phyloP scores from a whole-genome alignment of 495 filamentous ascomycete species.

The Chaetomidium leptoderma region DNA sequence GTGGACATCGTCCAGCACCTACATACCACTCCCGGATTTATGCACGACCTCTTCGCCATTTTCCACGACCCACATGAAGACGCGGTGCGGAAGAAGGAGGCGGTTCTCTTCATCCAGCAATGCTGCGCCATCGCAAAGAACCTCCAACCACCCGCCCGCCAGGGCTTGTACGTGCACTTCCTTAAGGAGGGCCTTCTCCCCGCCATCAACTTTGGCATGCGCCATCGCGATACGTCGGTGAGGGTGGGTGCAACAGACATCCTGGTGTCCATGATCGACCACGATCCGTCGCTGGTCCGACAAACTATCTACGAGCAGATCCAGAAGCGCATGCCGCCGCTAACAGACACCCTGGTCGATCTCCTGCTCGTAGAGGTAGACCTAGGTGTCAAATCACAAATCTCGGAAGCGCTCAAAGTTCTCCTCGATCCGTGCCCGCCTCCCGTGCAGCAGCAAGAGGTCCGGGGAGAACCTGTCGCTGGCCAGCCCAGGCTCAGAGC shows the following conservation, averaged over 20 bases:
- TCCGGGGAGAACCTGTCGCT: conserved; percentile 57
- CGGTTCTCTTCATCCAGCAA: conserved; percentile 93
- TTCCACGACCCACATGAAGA: conserved; percentile 64
- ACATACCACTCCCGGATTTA: conserved; percentile 69
- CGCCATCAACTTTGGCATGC: conserved; percentile 88
- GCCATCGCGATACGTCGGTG: conserved; percentile 75
- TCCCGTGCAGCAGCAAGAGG: conserved; percentile 45
- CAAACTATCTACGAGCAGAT: conserved; percentile 88
- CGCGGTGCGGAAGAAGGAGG: conserved; percentile 78
- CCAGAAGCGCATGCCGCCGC: conserved; percentile 74
- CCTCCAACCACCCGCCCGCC: conserved; percentile 73
- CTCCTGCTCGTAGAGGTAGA: conserved; percentile 86
- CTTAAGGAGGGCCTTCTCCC: conserved; percentile 79
- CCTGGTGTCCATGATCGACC: conserved; percentile 88
- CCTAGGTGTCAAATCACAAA: conserved; percentile 90
- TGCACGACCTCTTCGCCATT: conserved; percentile 86
- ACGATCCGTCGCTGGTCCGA: conserved; percentile 91
- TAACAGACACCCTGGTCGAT: conserved; percentile 93
- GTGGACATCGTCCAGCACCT: conserved; percentile 95
- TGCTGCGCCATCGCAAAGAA: conserved; percentile 94
- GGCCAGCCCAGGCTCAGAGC: conserved; percentile 54
- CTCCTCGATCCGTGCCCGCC: conserved; percentile 77
- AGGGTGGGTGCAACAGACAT: conserved; percentile 93
- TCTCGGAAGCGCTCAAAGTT: conserved; percentile 93
- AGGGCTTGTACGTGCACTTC: conserved; percentile 82